Evolutionary conservation across 2,329 filamentous ascomycete genomes (phyloP), one percentile per base, ranked within the genome.

Genomic region (Didymosphaeria variabile): DNA sequence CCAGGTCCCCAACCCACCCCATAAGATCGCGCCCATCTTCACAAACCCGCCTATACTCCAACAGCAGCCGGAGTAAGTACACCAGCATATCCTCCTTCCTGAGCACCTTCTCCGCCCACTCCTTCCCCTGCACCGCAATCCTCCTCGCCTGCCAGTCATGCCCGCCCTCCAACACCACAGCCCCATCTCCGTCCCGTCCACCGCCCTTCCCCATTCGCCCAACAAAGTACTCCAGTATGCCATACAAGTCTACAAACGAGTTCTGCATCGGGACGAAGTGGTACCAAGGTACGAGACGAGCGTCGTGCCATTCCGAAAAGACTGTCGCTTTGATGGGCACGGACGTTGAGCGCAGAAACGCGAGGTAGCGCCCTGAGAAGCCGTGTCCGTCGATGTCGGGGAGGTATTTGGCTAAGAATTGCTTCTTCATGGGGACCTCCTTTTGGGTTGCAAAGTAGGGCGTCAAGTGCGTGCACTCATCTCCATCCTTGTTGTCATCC

Each of bases 251-350:
- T 34, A 85, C 81, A 69, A 89, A 93, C 1, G 88, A 85, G 70
- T 87, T 91, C 72, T 93, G 90, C 86, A 94, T 89, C n/a, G 91
- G 92, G 2, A 93, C 89, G 69, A 92, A 94, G 77, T 94, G 92
- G 70, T 88, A 87, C 91, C 92, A 95, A 0, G 90, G 84, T 2
- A 92, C 81, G 1, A 94, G 81, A 67, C 74, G 82, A 69, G 66
- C 82, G 73, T 94, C 91, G 71, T 94, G 91, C 92, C 91, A 95
- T 75, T 95, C 92, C 21, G 86, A 84, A 79, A 89, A 95, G 23
- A 94, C 81, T 0, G 91, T 93, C 6, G 89, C 87, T 79, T 94
- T 95, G 79, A 95, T 87, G 0, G 90, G 90, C 9, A 94, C 76
- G 17, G 86, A 89, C 9, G 51, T 44, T 23, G 2, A 91, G 36